Evolutionary conservation across 176 grass and related monocot genomes (phyloP).

Genomic region (Rhynchospora breviuscula): DNA sequence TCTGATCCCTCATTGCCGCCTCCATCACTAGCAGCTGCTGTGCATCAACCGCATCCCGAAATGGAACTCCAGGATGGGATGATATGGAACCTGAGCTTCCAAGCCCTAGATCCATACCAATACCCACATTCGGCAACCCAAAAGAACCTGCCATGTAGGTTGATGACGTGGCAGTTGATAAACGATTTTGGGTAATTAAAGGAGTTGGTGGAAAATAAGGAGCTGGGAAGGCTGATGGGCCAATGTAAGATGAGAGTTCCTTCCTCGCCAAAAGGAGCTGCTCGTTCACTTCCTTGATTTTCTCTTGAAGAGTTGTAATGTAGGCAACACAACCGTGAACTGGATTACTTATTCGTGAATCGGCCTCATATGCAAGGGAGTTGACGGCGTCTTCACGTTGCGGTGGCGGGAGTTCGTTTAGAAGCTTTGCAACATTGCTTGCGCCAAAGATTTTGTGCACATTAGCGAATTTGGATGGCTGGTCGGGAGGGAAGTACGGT

Average conservation of each 20-base stretch:
- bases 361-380: constrained; percentile 81
- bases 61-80: constrained; percentile 16
- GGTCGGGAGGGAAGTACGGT: constrained; percentile 93
- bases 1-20: constrained; percentile 34
- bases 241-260: constrained; percentile 57
- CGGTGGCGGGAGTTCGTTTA: constrained; percentile 43
- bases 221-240: constrained; percentile 36
- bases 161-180: background rate
- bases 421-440: constrained; percentile 90
- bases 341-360: constrained; percentile 58
- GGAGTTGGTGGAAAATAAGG: constrained; percentile 16
- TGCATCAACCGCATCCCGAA: constrained; percentile 32
- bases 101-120: constrained; percentile 31
- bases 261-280: constrained; percentile 56
- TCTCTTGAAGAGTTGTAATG: constrained; percentile 69
- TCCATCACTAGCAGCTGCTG: constrained; percentile 33
- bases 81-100: background rate
- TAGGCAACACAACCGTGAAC: constrained; percentile 84
- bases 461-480: constrained; percentile 62
- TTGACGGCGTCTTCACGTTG: constrained; percentile 86
- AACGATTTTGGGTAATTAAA: background rate
- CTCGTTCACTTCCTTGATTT: constrained; percentile 45
- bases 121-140: background rate
- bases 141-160: background rate
- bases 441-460: constrained; percentile 92